phyloP scores from a whole-genome alignment of 192 early-diverging fungal genomes.

The Entrophospora sp. region DNA sequence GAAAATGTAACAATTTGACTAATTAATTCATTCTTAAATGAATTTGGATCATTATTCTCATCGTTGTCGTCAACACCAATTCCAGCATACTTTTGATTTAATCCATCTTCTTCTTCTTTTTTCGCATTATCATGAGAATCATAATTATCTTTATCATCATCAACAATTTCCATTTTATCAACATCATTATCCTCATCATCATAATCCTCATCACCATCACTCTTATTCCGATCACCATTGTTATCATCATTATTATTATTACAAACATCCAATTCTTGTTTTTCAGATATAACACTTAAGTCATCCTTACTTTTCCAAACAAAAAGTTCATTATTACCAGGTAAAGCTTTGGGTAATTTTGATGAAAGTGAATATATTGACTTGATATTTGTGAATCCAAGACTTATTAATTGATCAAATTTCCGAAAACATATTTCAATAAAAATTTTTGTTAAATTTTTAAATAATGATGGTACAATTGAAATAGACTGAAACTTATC shows the following conservation, averaged over 20 bases:
- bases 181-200: background rate
- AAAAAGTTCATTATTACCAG: background rate
- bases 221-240: background rate
- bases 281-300: background rate
- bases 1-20: background rate
- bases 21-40: background rate
- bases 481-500: background rate
- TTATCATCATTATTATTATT: background rate
- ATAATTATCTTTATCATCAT: background rate
- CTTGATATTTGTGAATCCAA: background rate
- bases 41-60: background rate
- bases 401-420: too few species aligned
- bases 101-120: background rate
- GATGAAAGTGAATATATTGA: background rate
- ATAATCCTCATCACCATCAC: background rate
- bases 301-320: conserved; percentile 14
- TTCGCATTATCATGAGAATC: background rate
- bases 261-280: background rate
- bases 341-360: background rate
- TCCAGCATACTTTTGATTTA: too few species aligned
- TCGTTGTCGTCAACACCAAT: background rate
- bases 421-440: background rate
- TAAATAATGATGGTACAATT: conserved; percentile 2
- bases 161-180: background rate
- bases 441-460: conserved; percentile 7